Percentiles rank a stretch among this genome's conserved stretches.
phyloP scores from a whole-genome alignment of 1,284 basidiomycete genomes.

The Ganoderma lingzhi region DNA sequence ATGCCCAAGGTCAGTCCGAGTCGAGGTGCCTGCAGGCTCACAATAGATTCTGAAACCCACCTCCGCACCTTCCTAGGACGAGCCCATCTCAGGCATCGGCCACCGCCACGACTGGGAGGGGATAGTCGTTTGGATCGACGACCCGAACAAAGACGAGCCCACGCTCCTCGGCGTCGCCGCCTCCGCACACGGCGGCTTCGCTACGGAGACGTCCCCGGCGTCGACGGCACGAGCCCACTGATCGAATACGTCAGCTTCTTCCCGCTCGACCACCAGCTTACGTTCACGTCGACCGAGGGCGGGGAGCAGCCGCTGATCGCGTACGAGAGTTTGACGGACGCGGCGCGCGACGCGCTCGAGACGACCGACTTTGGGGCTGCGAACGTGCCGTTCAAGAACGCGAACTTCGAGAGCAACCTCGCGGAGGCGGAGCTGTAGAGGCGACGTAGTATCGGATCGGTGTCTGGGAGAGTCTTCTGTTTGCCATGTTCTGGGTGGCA shows the following conservation, averaged over 20 bases:
- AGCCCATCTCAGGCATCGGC: constrained; percentile 15
- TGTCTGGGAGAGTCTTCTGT: background rate
- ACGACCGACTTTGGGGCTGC: constrained; percentile 21
- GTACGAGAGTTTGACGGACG: constrained; percentile 22
- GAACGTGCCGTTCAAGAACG: constrained; percentile 23
- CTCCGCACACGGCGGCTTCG: constrained; percentile 20
- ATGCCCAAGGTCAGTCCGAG: constrained; percentile 21
- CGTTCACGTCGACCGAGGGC: constrained; percentile 19
- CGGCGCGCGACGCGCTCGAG: constrained; percentile 21
- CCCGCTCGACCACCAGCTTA: constrained; percentile 23
- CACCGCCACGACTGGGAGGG: constrained; percentile 25
- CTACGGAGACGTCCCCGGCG: constrained; percentile 16
- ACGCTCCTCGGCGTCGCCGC: constrained; percentile 20
- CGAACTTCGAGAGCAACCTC: constrained; percentile 23
- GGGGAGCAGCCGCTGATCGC: constrained; percentile 24
- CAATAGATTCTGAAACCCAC: background rate
- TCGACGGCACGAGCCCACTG: constrained; percentile 22
- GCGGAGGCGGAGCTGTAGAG: constrained; percentile 19
- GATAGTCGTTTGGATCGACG: constrained; percentile 21
- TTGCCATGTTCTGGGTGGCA: background rate
- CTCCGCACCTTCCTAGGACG: constrained; percentile 4
- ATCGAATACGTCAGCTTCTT: constrained; percentile 22
- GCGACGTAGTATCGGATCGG: background rate
- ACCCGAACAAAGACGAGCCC: constrained; percentile 17
- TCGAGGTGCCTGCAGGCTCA: background rate